These are phyloP conservation scores for Pythium oligandrum DNA, from an alignment of 352 stramenopile species.

Conservation along the genomic window DNA sequence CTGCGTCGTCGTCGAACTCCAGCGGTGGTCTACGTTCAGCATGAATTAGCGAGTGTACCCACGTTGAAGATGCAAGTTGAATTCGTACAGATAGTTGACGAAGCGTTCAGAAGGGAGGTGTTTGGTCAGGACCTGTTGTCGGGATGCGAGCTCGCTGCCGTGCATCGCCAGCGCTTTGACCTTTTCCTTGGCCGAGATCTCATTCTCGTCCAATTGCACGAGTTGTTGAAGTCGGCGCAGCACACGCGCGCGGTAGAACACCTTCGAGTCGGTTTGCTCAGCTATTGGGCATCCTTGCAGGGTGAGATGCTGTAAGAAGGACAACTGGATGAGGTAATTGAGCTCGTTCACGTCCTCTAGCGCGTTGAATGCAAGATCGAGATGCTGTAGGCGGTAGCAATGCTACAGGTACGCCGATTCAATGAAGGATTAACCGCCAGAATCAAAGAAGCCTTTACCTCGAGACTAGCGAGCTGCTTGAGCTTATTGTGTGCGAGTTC, in stretches of 20 bases:
- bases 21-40: background rate
- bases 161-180: constrained; percentile 75
- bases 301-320: constrained; percentile 36
- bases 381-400: constrained; percentile 41
- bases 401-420: constrained; percentile 19
- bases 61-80: background rate
- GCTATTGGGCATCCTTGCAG: constrained; percentile 43
- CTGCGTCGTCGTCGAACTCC: constrained; percentile 42
- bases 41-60: background rate
- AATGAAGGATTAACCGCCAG: background rate
- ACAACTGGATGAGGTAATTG: constrained; percentile 41
- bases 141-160: constrained; percentile 50
- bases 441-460: constrained; percentile 23
- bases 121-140: constrained; percentile 51
- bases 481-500: constrained; percentile 59
- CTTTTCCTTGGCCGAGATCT: constrained; percentile 63
- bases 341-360: constrained; percentile 57
- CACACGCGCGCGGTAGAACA: constrained; percentile 61
- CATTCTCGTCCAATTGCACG: constrained; percentile 40
- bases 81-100: constrained; percentile 58
- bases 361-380: constrained; percentile 50
- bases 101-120: constrained; percentile 54
- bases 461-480: constrained; percentile 29
- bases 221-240: constrained; percentile 58
- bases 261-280: constrained; percentile 21